phyloP scores from a whole-genome alignment of 2,329 filamentous ascomycete genomes.

The Orbilia ellipsospora region DNA sequence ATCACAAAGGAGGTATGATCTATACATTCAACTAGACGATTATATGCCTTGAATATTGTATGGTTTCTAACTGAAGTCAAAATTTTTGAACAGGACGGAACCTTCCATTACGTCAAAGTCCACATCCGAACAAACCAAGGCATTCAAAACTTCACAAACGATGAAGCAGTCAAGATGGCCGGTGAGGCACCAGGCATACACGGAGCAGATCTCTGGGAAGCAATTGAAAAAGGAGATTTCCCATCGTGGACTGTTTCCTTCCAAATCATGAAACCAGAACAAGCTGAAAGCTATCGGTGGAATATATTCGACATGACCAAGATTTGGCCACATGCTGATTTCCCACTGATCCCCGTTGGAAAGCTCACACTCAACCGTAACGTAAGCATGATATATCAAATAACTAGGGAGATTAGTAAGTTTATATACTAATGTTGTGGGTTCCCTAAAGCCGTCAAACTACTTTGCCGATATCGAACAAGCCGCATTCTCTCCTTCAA shows the following conservation, averaged over 20 bases:
- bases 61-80: not conserved
- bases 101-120: constrained; percentile 74
- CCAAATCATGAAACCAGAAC: constrained; percentile 72
- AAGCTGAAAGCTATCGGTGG: constrained; percentile 71
- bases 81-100: constrained; percentile 66
- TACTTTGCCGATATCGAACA: constrained; percentile 77
- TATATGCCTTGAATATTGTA: too few species aligned
- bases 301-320: constrained; percentile 78
- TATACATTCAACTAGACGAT: not conserved
- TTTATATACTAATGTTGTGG: too few species aligned
- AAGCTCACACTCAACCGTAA: constrained; percentile 74
- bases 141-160: constrained; percentile 70
- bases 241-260: constrained; percentile 74
- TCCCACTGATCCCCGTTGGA: constrained; percentile 72
- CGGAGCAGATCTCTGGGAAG: constrained; percentile 73
- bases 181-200: constrained; percentile 72
- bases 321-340: constrained; percentile 73
- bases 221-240: constrained; percentile 71
- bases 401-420: not conserved
- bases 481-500: constrained; percentile 73
- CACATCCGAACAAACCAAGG: constrained; percentile 74
- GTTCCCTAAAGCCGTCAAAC: constrained; percentile 57
- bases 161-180: constrained; percentile 62
- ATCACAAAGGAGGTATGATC: constrained; percentile 66
- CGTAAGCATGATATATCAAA: constrained; percentile 53